Evolutionary conservation across 495 filamentous ascomycete species (phyloP), one percentile per base, ranked within the genome.

Genomic region (Neurospora sp.): DNA sequence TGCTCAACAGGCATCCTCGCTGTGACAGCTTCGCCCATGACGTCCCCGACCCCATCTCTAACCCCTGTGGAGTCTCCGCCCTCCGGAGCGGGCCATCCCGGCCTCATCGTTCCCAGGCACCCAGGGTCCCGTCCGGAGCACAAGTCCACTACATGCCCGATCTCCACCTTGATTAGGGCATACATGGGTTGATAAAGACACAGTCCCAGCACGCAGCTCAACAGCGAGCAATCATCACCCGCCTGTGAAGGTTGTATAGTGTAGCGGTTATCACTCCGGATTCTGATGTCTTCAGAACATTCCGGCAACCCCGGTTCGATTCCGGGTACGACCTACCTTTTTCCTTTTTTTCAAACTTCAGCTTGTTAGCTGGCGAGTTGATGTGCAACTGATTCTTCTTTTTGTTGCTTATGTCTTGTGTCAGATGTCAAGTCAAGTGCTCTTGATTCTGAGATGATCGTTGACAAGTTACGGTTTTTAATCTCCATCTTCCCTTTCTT

Each of bases 301-400:
- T 79, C 76, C 72, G 77, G 77, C 31, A 74, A 79, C 78, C 78
- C 78, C 77, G 77, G 77, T 79, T 79, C 77, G 78, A 79, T 77
- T 78, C 78, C 77, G 78, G 78, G 78, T 78, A 79, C 75, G 78
- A 78, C 78, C 78, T 79, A 12, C 5, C 27, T 62, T 62, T 62
- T 62, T 62, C 5, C 23, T 12, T 27, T 54, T 54, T 2, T 54
- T 35, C 11, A 12, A 14, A 5, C 48, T 23, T 59, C 48, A 59
- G n/a, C 20, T 23, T 27, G 48, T 59, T 27, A 27, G n/a, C 46
- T 54, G 20, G n/a, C 20, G 5, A 23, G 14, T 1, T 27, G 12
- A 7, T 62, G 10, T 23, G n/a, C 9, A 7, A 23, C 46, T 27
- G 27, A 4, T 16, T 62, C 4, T 12, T 62, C 14, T 18, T 35